Conservation (phyloP, 148 eudicot genomes). For the Polygonum aviculare region DNA sequence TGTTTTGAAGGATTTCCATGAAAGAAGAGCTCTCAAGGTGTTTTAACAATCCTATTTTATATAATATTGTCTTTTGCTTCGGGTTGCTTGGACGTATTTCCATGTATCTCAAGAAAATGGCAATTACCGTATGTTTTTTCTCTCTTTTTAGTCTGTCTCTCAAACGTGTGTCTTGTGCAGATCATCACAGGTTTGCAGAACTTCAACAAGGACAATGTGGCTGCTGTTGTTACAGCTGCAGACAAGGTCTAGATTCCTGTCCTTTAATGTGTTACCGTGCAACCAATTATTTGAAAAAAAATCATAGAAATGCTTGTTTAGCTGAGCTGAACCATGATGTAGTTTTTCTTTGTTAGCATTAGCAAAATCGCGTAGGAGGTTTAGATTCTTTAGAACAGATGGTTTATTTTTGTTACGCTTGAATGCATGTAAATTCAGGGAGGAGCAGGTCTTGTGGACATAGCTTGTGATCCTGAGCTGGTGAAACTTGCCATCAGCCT, state of each 20-base stretch:
- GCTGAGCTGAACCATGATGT: background rate
- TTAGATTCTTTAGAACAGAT: too few species aligned
- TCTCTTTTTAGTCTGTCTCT: background rate
- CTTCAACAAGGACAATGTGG: constrained; percentile 65
- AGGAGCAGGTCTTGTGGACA: constrained; percentile 93
- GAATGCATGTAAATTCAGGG: constrained; percentile 38
- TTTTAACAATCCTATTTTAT: background rate
- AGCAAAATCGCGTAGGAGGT: too few species aligned
- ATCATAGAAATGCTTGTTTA: background rate
- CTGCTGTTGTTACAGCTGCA: constrained; percentile 85
- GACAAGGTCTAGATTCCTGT: constrained; percentile 49
- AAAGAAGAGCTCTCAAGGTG: constrained; percentile 67
- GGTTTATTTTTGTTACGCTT: background rate
- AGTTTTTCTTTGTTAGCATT: too few species aligned
- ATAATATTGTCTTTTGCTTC: background rate
- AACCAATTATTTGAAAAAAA: too few species aligned
- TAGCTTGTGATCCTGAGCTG: constrained; percentile 81
- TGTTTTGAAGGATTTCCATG: constrained; percentile 54
- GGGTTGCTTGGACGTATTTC: background rate
- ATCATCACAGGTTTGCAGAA: constrained; percentile 89
- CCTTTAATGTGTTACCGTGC: background rate
- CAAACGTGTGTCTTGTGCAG: constrained; percentile 23
- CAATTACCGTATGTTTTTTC: background rate
- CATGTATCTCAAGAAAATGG: background rate
- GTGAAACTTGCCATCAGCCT: constrained; percentile 75